Evolutionary conservation across 225 moss, liverwort and hornwort genomes (phyloP), one percentile per base, ranked within the genome.

Genomic region (Pseudoscleropodium purum): DNA sequence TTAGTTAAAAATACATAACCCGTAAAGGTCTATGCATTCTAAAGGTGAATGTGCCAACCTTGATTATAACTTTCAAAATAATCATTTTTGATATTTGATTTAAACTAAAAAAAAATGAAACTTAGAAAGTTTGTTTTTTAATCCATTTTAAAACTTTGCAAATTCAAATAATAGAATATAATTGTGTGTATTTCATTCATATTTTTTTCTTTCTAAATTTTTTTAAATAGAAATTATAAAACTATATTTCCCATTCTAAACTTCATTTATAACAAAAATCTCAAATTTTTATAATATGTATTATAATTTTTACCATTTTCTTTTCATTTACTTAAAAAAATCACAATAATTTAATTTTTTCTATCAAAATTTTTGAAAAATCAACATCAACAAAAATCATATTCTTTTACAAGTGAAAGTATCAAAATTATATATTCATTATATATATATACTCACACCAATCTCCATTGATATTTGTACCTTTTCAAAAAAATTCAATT

Each of bases 1-100:
- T 45, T 45, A 76, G 13, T 51, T 34, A 21, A 52, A 43, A 52
- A 2, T 52, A 34, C 3, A 33, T 3, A 33, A 31, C 0, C 3
- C 1, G 5, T 21, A 33, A 20, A 20, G 13, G 2, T 51, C 0
- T 0, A 1, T 0, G 0, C 13, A 33, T 34, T 0, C 0, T 0
- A 75, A 34, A 51, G 13, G 13, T 34, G 0, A 12, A 33, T 76
- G 23, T 0, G 0, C 3, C 13, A 52, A 51, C 34, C 5, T 77
- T 52, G 1, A 77, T 77, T 36, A 8, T 52, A 77, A 34, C 5
- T 34, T 23, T 34, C 2, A 21, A 76, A 76, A 52, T 21, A 76
- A 13, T 23, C 21, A 21, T 21, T 34, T 21, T 13, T 3, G 8
- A 0, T 34, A 21, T 13, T 21, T 33, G 2, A 51, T 51, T 49